These are phyloP conservation scores for Russula ochroleuca DNA, from an alignment of 768 basidiomycete species.

Conservation along the genomic window DNA sequence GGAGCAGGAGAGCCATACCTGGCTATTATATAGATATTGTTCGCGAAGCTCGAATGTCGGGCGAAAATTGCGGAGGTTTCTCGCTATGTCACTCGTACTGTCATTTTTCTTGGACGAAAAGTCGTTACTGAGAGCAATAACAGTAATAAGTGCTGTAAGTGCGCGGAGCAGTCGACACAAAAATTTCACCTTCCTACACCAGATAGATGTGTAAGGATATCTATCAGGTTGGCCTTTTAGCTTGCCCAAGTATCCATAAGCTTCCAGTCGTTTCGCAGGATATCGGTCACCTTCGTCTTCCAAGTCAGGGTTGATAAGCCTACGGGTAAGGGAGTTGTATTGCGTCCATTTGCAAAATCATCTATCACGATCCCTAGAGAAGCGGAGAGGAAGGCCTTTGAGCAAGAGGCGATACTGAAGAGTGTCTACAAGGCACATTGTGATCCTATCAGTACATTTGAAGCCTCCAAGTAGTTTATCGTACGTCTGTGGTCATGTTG, in stretches of 20 bases:
- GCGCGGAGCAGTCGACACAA: not conserved
- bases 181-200: slow-evolving; percentile 37
- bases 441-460: not conserved
- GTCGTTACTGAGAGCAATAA: slow-evolving; percentile 6
- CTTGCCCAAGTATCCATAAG: slow-evolving; percentile 42
- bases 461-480: not conserved
- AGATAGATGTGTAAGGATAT: slow-evolving; percentile 41
- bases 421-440: slow-evolving; percentile 34
- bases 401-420: slow-evolving; percentile 38
- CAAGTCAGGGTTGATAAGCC: slow-evolving; percentile 35
- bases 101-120: slow-evolving; percentile 1
- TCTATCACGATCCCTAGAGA: slow-evolving; percentile 43
- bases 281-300: slow-evolving; percentile 37
- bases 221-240: slow-evolving; percentile 36
- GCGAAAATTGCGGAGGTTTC: slow-evolving; percentile 32
- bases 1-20: slow-evolving; percentile 28
- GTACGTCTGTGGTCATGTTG: slow-evolving; percentile 22
- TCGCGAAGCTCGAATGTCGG: slow-evolving; percentile 40
- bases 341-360: slow-evolving; percentile 38
- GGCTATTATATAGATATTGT: slow-evolving; percentile 40
- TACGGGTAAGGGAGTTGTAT: slow-evolving; percentile 36
- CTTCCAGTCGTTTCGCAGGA: slow-evolving; percentile 39
- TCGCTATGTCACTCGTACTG: slow-evolving; percentile 6
- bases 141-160: not conserved
- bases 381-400: slow-evolving; percentile 40